Evolutionary conservation across 257 asterid species (phyloP), one percentile per base, ranked within the genome.

Genomic region (Paraleonurus japonicus): DNA sequence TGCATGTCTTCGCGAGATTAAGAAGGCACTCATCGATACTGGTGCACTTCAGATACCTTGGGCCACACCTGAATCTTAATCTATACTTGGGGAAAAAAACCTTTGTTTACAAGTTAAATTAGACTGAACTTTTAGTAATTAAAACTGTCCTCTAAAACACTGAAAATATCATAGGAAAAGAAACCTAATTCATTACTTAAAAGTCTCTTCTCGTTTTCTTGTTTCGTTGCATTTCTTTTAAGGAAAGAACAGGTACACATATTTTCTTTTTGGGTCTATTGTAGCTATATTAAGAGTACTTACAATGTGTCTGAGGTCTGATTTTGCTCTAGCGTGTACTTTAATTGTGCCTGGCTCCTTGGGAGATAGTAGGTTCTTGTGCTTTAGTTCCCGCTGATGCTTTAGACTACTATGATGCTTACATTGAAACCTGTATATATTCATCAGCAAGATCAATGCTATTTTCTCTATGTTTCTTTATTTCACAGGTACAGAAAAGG

Each of bases 401-500:
- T 48, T 48, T 16, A 1, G 7, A 48, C 55, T 15, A 7, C 57
- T 50, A 16, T 50, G 57, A 53, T 19, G 26, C 27, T 53, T 53
- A 3, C 9, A 17, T 67, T 53, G 51, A 41, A 39, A 54, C 23
- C 22, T 47, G 4, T 5, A 30, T 62, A 58, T 59, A 30, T 47
- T 65, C 54, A 33, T 50, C 33, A 26, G 76, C 47, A 61, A 71
- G 68, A 65, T 73, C 67, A 51, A 54, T 62, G 62, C 53, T 60
- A 55, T 57, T 26, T 57, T 69, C 47, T 45, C 51, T 72, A 41
- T 45, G 37, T 66, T 76, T 77, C 64, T 67, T 76, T 72, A 27
- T 81, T 71, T 77, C 80, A 62, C 83, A 89, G 96, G 85, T 87
- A 54, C 76, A 74, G 81, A 67, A 78, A 79, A 78, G 90, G 82